Evolutionary conservation across 441 rosid genomes (phyloP).

Genomic region (Pelargonium myrrhifolium): DNA sequence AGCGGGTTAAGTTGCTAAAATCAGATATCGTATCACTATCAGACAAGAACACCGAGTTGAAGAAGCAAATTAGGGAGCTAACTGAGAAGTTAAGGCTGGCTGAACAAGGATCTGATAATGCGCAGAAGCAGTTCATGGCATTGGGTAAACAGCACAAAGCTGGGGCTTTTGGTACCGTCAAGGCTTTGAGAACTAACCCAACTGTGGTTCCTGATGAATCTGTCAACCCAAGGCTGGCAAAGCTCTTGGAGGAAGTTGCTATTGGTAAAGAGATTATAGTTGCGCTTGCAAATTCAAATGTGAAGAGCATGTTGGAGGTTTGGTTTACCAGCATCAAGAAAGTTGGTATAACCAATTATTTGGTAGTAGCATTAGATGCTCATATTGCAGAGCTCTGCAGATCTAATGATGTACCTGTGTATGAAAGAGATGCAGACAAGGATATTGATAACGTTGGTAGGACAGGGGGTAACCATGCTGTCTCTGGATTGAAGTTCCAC

Average conservation of each 20-base stretch:
- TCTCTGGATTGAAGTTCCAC: conserved; percentile 82
- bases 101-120: conserved; percentile 67
- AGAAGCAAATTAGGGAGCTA: conserved; percentile 58
- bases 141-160: conserved; percentile 68
- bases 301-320: conserved; percentile 58
- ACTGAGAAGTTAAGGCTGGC: conserved; percentile 52
- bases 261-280: conserved; percentile 71
- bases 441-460: conserved; percentile 59
- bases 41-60: conserved; percentile 56
- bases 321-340: conserved; percentile 77
- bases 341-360: conserved; percentile 61
- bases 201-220: conserved; percentile 58
- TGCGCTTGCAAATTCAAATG: conserved; percentile 78
- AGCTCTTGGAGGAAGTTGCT: conserved; percentile 55
- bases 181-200: conserved; percentile 71
- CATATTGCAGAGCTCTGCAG: conserved; percentile 59
- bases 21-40: conserved; percentile 51
- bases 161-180: conserved; percentile 85
- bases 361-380: conserved; percentile 77
- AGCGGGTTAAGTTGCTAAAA: conserved; percentile 52
- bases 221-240: conserved; percentile 67
- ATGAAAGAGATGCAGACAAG: conserved; percentile 72
- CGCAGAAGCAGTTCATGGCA: conserved; percentile 63
- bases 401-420: conserved; percentile 59
- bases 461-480: conserved; percentile 79